Evolutionary conservation across 768 basidiomycete genomes (phyloP).

Genomic region (Candolleomyces efflorescens): DNA sequence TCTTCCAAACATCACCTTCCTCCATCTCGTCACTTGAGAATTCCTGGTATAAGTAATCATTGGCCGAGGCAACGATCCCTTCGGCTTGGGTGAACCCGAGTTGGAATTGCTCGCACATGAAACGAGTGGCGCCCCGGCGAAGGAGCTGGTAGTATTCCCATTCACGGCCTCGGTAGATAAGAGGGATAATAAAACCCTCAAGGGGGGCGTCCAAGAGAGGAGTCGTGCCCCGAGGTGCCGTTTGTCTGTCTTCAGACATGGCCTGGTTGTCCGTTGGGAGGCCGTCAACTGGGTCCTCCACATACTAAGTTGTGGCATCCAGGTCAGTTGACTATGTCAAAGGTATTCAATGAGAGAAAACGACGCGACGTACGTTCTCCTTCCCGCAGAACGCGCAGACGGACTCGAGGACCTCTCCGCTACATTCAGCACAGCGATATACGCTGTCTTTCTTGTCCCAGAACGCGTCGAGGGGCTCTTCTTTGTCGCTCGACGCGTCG

Average conservation of each 20-base stretch:
- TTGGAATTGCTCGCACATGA: conserved; percentile 35
- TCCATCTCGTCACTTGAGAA: conserved; percentile 30
- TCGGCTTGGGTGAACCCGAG: conserved; percentile 22
- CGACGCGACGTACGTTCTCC: conserved; percentile 10
- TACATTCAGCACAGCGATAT: conserved; percentile 24
- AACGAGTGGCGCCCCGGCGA: conserved; percentile 27
- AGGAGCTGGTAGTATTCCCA: conserved; percentile 26
- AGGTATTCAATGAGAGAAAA: neutral
- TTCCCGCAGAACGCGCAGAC: conserved; percentile 21
- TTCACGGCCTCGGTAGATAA: conserved; percentile 5
- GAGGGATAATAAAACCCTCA: conserved; percentile 3
- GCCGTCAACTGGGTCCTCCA: neutral
- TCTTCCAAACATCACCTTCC: conserved; percentile 33
- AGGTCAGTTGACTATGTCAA: neutral
- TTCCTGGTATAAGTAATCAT: conserved; percentile 25
- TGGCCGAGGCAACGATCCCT: conserved; percentile 34
- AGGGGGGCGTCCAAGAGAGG: conserved; percentile 20
- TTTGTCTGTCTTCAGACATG: conserved; percentile 20
- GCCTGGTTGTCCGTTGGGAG: conserved; percentile 14
- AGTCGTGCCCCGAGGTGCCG: conserved; percentile 25
- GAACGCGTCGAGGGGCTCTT: neutral
- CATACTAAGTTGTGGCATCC: neutral
- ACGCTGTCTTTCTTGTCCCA: conserved; percentile 18
- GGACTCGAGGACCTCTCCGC: conserved; percentile 27
- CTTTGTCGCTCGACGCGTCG: neutral